Conservation (phyloP, 345 rosid species). For the Moringa oleifera region DNA sequence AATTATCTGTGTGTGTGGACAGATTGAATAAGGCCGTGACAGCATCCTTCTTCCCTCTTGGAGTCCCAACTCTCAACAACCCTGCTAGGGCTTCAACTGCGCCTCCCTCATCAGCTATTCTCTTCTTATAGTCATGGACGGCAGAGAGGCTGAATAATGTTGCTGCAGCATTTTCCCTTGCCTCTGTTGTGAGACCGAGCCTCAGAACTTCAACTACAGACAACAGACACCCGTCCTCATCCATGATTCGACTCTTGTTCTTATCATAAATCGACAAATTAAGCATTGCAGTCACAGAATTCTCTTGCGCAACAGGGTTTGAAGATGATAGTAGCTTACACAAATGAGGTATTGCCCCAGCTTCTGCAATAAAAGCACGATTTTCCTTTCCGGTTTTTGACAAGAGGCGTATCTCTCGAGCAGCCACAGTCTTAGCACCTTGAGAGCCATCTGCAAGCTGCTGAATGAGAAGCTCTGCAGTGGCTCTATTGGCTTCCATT, state of each 20-base stretch:
- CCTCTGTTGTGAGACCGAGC: slow-evolving; percentile 68
- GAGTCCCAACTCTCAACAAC: slow-evolving; percentile 64
- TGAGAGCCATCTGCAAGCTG: slow-evolving; percentile 63
- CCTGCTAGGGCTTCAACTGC: slow-evolving; percentile 74
- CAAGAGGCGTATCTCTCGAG: slow-evolving; percentile 69
- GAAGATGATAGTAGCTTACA: slow-evolving; percentile 49
- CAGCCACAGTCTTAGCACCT: slow-evolving; percentile 61
- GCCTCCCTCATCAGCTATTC: slow-evolving; percentile 55
- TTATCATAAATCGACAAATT: slow-evolving; percentile 80
- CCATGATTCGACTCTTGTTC: slow-evolving; percentile 80
- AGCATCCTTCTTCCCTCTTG: slow-evolving; percentile 91
- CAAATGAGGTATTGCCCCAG: slow-evolving; percentile 84
- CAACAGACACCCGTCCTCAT: slow-evolving; percentile 69
- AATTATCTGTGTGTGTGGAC: slow-evolving; percentile 78
- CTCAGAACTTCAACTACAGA: slow-evolving; percentile 68
- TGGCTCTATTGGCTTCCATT: slow-evolving; percentile 72
- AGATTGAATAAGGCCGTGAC: slow-evolving; percentile 87
- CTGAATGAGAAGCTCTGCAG: slow-evolving; percentile 59
- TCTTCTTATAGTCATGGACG: slow-evolving; percentile 87
- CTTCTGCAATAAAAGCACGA: slow-evolving; percentile 79
- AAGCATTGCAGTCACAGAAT: slow-evolving; percentile 87
- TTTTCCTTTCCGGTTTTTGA: slow-evolving; percentile 92
- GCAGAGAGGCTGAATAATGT: slow-evolving; percentile 89
- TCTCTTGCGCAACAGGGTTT: slow-evolving; percentile 73
- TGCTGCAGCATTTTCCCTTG: slow-evolving; percentile 93